Evolutionary conservation across 2,329 filamentous ascomycete genomes (phyloP).

Genomic region (Aspergillus novofumigatus): DNA sequence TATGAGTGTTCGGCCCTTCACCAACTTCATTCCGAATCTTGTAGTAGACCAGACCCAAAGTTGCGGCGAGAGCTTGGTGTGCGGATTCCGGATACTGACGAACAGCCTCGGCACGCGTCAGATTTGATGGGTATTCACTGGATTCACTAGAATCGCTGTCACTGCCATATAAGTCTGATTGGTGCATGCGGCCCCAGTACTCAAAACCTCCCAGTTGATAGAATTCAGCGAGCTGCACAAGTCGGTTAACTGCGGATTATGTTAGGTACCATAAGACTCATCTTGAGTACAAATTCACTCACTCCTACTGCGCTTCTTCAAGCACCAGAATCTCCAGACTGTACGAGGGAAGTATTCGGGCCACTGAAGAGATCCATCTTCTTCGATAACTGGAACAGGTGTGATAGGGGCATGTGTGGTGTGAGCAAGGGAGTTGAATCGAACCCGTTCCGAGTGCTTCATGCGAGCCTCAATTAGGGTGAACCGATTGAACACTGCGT

Average conservation of each 20-base stretch:
- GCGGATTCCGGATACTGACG: conserved; percentile 35
- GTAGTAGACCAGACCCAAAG: conserved; percentile 37
- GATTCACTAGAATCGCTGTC: conserved; percentile 39
- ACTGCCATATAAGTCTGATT: conserved; percentile 24
- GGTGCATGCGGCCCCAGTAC: conserved; percentile 36
- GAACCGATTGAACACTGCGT: conserved; percentile 25
- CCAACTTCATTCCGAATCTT: conserved; percentile 40
- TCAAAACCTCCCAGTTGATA: conserved; percentile 38
- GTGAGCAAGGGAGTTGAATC: conserved; percentile 39
- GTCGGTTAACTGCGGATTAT: conserved; percentile 31
- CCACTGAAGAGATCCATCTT: conserved; percentile 33
- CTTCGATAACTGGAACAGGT: conserved; percentile 31
- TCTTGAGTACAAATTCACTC: conserved; percentile 17
- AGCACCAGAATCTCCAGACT: conserved; percentile 41
- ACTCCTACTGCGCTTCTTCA: conserved; percentile 39
- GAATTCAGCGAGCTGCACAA: conserved; percentile 38
- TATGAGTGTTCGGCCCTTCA: conserved; percentile 26
- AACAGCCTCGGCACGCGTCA: conserved; percentile 35
- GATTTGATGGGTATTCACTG: conserved; percentile 31
- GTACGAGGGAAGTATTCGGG: conserved; percentile 37
- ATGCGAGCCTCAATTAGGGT: conserved; percentile 30
- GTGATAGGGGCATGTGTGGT: conserved; percentile 36
- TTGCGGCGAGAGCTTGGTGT: conserved; percentile 38
- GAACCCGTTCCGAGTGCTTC: conserved; percentile 34
- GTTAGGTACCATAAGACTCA: conserved; percentile 2